Base-by-base conservation (phyloP, 2,329 filamentous ascomycete species). In the Colletotrichum plurivorum region DNA sequence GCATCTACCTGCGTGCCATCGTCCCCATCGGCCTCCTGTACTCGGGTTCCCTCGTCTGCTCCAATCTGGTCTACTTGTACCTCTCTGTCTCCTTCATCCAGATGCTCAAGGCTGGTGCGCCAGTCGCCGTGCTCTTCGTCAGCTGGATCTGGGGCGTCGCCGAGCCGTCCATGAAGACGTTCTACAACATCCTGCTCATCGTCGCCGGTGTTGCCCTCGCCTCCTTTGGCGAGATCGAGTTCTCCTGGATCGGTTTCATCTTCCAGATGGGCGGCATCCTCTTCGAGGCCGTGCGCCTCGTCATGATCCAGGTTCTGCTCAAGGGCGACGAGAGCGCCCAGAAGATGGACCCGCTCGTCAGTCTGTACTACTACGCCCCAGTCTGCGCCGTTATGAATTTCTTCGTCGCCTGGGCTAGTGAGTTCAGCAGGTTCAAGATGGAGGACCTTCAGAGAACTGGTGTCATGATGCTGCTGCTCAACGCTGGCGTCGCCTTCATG, bases 341-440 rank as follows among this genome's bases (percentile, higher is more conserved):
- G 83, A 94, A 93, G 84, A 96, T 97, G 94, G 93, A 96, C 76
- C 93, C 94, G 43, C 87, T 97, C 43, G 93, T 96, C 71, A 94
- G 93, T 39, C 87, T 97, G 22, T 97, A 97, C 86, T 97, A 97
- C 85, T 97, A 94, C 77, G 94, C 94, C 0, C 94, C 94, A 5
- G 90, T 94, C 56, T 97, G 94, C 81, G 92, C 93, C 56, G 81
- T 91, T 75, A 94, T 94, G 90, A 97, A 97, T 82, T 84, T 92
- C 64, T 74, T 92, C 45, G 89, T 94, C 41, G 89, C 92, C 70
- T 78, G 93, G 67, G 84, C 92, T 73, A 84, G 89, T n/a, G 93
- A 97, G 81, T 78, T 92, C 2, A 88, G 88, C 43, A 84, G 78
- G 45, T 89, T 97, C 81, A 85, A 88, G 54, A 85, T 90, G 81